Percentiles rank a stretch among this genome's conserved stretches.
phyloP scores from a whole-genome alignment of 345 rosid genomes.

The Isatis tinctoria region DNA sequence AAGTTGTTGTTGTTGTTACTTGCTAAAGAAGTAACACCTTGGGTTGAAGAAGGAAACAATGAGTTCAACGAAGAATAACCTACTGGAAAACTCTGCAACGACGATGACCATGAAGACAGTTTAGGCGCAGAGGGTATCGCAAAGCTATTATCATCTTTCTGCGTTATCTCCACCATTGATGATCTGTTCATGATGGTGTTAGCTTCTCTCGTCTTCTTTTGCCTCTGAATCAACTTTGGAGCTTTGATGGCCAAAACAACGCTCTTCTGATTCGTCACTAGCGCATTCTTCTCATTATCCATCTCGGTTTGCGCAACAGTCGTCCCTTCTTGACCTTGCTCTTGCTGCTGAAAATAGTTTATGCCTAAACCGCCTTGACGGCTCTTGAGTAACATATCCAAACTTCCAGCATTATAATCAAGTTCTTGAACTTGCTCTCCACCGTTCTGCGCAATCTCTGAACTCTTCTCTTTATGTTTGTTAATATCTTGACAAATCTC shows the following conservation, averaged over 20 bases:
- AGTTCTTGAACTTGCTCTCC: constrained; percentile 1
- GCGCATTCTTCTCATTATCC: background rate
- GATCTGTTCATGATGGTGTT: constrained; percentile 3
- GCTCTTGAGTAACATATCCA: background rate
- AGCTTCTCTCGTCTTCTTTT: constrained; percentile 18
- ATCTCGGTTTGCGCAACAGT: background rate
- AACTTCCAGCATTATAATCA: background rate
- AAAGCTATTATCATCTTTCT: constrained; percentile 9
- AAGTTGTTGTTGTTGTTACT: constrained; percentile 17
- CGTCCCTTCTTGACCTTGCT: background rate
- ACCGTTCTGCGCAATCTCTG: background rate
- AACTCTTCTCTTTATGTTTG: background rate
- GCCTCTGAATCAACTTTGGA: constrained; percentile 1
- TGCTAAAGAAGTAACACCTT: constrained; percentile 1
- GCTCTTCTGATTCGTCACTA: background rate
- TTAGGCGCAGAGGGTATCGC: constrained; percentile 13
- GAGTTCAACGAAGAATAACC: constrained; percentile 4
- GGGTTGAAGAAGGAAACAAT: constrained; percentile 15
- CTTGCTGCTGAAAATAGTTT: constrained; percentile 14
- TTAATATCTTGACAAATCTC: background rate
- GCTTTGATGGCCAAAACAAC: constrained; percentile 31
- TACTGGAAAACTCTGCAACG: constrained; percentile 13
- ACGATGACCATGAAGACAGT: background rate
- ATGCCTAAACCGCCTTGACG: background rate
- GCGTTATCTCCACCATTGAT: background rate